A percentile compares a stretch with the other conserved stretches of the same genome.
These are phyloP conservation scores for Medicago arabica DNA, from an alignment of 306 rosid species.

Conservation along the genomic window DNA sequence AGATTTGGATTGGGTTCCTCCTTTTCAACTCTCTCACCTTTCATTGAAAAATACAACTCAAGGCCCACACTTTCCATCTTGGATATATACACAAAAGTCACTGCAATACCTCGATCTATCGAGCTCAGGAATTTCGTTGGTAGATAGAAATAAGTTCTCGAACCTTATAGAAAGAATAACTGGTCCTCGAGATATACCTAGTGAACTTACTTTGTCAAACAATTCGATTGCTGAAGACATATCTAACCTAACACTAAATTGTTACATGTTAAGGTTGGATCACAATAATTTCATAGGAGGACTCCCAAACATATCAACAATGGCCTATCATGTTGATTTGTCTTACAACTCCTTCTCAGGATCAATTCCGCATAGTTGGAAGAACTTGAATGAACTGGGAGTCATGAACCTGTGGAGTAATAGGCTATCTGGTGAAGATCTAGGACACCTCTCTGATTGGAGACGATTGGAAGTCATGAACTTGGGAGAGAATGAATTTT, in stretches of 20 bases:
- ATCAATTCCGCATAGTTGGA: neutral
- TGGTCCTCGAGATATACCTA: too few relatives aligned
- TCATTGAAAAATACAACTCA: neutral
- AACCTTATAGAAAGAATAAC: neutral
- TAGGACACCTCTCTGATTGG: neutral
- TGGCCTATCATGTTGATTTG: neutral
- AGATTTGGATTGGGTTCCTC: neutral
- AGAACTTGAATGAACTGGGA: accelerated
- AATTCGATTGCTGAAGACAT: neutral
- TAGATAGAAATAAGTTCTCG: neutral
- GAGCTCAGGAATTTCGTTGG: neutral
- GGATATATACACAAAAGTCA: constrained; percentile 30
- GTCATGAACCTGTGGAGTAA: neutral
- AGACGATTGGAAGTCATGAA: neutral
- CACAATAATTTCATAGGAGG: constrained; percentile 16
- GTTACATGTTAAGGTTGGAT: too few relatives aligned
- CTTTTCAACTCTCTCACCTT: neutral
- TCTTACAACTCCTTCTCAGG: constrained; percentile 25
- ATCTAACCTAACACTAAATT: neutral
- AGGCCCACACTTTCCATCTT: constrained; percentile 2
- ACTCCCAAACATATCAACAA: neutral
- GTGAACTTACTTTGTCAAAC: neutral
- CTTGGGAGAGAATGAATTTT: neutral
- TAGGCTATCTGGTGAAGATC: constrained; percentile 6
- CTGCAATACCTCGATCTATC: neutral